phyloP scores from a whole-genome alignment of 371 early-diverging fungal species.

The Rhizopus delemar region DNA sequence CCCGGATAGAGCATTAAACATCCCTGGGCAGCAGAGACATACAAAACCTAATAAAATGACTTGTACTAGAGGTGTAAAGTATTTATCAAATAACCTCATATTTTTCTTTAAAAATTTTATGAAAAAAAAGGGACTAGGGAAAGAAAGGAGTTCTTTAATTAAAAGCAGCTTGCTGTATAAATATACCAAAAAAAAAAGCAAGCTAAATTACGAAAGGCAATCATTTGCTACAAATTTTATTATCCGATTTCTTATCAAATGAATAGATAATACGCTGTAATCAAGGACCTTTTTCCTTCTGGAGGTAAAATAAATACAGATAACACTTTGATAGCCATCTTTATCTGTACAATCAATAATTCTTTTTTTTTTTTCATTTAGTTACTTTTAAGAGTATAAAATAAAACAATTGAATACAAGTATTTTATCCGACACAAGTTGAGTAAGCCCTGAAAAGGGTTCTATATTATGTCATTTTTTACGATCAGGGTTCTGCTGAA shows the following conservation, averaged over 20 bases:
- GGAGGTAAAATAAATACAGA: too few relatives aligned
- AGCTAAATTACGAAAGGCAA: background rate
- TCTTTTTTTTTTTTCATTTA: background rate
- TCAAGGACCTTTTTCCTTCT: too few relatives aligned
- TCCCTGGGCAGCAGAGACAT: conserved; percentile 76
- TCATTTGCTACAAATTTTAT: background rate
- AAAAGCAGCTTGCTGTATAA: background rate
- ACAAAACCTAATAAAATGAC: conserved; percentile 72
- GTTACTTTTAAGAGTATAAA: background rate
- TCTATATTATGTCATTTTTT: conserved; percentile 4
- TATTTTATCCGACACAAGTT: background rate
- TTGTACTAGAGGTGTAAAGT: conserved; percentile 61
- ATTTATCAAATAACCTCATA: background rate
- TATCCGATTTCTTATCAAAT: background rate
- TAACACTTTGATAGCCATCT: too few relatives aligned
- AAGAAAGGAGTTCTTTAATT: background rate
- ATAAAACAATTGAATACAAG: background rate
- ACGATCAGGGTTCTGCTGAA: conserved; percentile 2
- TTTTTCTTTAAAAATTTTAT: conserved; percentile 1
- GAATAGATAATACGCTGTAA: too few relatives aligned
- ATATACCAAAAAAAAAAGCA: background rate
- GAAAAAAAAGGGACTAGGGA: background rate
- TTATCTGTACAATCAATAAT: too few relatives aligned
- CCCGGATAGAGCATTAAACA: conserved; percentile 60
- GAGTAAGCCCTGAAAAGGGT: conserved; percentile 4